Base-by-base conservation (phyloP, 495 filamentous ascomycete species). In the Penicillium salamii region DNA sequence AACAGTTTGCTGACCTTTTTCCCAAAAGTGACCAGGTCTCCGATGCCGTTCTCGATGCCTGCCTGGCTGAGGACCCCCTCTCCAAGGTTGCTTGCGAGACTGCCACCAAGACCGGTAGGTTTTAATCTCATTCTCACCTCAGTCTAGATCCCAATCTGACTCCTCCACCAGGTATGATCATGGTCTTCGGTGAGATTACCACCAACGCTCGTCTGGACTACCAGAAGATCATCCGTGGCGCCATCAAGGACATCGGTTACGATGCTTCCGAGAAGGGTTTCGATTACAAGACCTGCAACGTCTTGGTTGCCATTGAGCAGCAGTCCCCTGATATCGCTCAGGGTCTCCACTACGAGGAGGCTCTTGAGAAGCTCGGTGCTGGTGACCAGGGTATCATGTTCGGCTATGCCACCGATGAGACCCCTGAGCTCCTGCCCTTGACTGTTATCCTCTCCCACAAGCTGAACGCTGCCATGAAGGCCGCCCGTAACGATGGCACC, bases 371-470 rank as follows among this genome's bases (percentile, higher is more conserved):
- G 76, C 84, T 98, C 54, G 93, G 93, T 76, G 93, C 93, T 49
- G 93, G 93, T 87, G 93, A 98, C 78, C 93, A 98, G 80, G 93
- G 93, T 79, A 96, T 98, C 81, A 98, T 98, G 93, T 98, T 98
- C 75, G 93, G 93, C 58, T 98, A 98, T 85, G 93, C 93, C 65
- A 96, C 93, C 68, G 92, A 98, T 62, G 93, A 98, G 82, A 97
- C 93, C 64, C 93, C 93, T 53, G 92, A 98, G 78, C 83, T 93
- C 54, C 86, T 97, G 65, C 93, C 93, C 53, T 77, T 98, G 64
- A 97, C 93, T 56, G 78, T 97, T 59, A 82, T 90, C 47, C 82
- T 97, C 66, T 85, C 93, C 63, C 93, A 98, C 82, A 90, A 89
- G 82, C 85, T 98, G 53, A 98, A 98, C 79, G 76, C 79, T 59